A percentile compares a stretch with the other conserved stretches of the same genome.
These are phyloP conservation scores for Elongisporangium senticosum DNA, from an alignment of 352 stramenopile species.

Conservation along the genomic window DNA sequence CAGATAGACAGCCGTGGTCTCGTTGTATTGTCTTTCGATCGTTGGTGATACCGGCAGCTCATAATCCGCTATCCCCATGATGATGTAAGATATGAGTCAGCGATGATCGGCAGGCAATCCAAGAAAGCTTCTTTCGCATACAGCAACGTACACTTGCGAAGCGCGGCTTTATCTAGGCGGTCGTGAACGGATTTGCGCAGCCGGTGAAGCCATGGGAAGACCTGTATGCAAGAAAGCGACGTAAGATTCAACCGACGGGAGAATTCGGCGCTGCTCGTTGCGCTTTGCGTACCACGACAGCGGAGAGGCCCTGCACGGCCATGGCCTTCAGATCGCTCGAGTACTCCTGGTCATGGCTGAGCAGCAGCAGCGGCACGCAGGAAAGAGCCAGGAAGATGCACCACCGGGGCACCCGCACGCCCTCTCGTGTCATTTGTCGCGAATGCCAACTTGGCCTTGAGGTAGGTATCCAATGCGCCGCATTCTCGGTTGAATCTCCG, in stretches of 20 bases:
- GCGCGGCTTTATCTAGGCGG: background rate
- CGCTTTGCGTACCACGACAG: background rate
- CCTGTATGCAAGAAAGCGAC: background rate
- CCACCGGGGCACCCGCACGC: background rate
- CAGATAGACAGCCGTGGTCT: slow-evolving; percentile 61
- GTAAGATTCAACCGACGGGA: background rate
- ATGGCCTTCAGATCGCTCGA: background rate
- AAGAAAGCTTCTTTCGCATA: background rate
- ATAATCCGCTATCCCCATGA: background rate
- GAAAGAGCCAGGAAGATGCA: background rate
- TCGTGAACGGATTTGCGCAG: background rate
- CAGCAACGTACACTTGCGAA: background rate
- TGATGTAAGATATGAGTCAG: background rate
- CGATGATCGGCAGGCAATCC: background rate
- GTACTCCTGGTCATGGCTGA: background rate
- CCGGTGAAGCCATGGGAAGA: background rate
- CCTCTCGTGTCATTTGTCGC: background rate
- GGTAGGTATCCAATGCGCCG: background rate
- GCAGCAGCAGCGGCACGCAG: background rate
- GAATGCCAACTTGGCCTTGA: background rate
- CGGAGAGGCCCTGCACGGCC: background rate
- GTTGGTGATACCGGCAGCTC: background rate
- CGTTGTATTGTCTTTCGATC: slow-evolving; percentile 40
- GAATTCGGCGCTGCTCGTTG: background rate
- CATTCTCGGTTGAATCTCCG: background rate